Percentiles rank a stretch among this genome's conserved stretches.
These are phyloP conservation scores for Patellifolia procumbens DNA, from an alignment of 179 eudicot species.

Conservation along the genomic window DNA sequence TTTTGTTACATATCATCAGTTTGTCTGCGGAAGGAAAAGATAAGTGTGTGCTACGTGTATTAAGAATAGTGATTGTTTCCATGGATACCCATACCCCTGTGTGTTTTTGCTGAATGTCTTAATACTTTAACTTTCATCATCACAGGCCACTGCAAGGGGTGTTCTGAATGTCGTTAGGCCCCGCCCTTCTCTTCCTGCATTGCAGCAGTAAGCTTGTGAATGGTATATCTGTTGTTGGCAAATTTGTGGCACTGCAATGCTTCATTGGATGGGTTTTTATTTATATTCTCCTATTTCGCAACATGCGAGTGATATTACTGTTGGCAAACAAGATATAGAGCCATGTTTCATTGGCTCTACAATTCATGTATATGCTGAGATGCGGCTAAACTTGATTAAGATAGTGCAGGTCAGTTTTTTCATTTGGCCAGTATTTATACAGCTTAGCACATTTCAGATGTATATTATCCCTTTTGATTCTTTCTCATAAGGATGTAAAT, in stretches of 20 bases:
- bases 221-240: conserved; percentile 1
- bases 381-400: too few relatives aligned
- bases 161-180: conserved; percentile 89
- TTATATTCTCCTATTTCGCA: not conserved
- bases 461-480: too few relatives aligned
- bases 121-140: too few relatives aligned
- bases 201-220: conserved; percentile 35
- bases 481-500: too few relatives aligned
- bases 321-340: not conserved
- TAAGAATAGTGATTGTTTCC: not conserved
- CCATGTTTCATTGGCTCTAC: not conserved
- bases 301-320: not conserved
- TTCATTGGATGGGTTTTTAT: not conserved
- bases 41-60: not conserved
- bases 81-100: not conserved
- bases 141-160: conserved; percentile 92
- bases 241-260: conserved; percentile 20
- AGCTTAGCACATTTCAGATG: too few relatives aligned
- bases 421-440: too few relatives aligned
- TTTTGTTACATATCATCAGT: too few relatives aligned
- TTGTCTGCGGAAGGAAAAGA: not conserved
- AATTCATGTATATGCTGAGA: too few relatives aligned
- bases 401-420: too few relatives aligned
- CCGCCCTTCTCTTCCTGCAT: conserved; percentile 65
- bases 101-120: not conserved